A percentile compares a stretch with the other conserved stretches of the same genome.
Evolutionary conservation across 345 rosid species (phyloP).

Genomic region (Lepidium sativum): DNA sequence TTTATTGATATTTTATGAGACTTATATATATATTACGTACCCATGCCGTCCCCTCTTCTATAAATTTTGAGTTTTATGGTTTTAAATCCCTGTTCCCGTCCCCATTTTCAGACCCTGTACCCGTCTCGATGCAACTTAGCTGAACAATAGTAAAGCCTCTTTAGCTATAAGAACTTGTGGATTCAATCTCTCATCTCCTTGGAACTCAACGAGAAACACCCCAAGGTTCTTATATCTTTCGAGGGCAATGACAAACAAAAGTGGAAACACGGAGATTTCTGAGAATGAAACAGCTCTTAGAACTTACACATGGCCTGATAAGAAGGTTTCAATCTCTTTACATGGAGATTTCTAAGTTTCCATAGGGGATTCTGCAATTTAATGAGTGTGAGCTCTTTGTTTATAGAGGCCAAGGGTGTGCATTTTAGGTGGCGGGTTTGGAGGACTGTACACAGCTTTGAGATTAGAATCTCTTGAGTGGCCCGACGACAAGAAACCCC

Average conservation of each 20-base stretch:
- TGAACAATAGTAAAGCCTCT: constrained; percentile 2
- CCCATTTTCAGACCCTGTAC: no score
- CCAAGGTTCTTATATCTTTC: constrained; percentile 4
- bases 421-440: constrained; percentile 44
- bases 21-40: no score
- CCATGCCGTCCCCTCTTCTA: no score
- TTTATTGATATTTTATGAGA: no score
- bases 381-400: neutral
- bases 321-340: constrained; percentile 18
- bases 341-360: neutral
- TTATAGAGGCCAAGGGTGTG: constrained; percentile 27
- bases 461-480: constrained; percentile 84
- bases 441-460: constrained; percentile 87
- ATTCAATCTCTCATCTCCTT: constrained; percentile 6
- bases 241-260: constrained; percentile 4
- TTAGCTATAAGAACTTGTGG: constrained; percentile 15
- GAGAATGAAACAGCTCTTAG: constrained; percentile 22
- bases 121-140: no score
- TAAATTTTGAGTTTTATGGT: no score
- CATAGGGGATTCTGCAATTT: neutral
- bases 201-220: neutral
- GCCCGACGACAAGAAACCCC: constrained; percentile 66
- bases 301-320: constrained; percentile 31
- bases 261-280: constrained; percentile 13
- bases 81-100: no score